phyloP scores from a whole-genome alignment of 1,284 basidiomycete species.

The Microbotryum violaceum region DNA sequence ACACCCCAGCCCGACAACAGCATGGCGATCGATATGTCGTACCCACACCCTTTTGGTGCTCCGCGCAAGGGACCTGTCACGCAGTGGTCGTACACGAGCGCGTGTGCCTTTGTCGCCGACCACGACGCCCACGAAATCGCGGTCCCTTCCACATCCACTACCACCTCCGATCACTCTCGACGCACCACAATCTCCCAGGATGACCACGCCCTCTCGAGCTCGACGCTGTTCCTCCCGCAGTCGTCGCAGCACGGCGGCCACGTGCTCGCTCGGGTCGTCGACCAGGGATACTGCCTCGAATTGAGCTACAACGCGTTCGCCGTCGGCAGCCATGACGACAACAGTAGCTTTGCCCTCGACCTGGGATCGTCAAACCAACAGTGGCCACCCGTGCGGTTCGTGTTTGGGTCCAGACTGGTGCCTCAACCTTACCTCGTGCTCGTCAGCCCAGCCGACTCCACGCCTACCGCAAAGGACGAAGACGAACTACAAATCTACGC shows the following conservation, averaged over 20 bases:
- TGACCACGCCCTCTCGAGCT: slow-evolving; percentile 22
- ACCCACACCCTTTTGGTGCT: no score
- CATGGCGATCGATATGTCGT: no score
- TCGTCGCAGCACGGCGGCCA: neutral
- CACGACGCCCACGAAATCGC: slow-evolving; percentile 8
- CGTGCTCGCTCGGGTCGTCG: slow-evolving; percentile 18
- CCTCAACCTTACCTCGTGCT: slow-evolving; percentile 12
- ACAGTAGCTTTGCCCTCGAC: neutral
- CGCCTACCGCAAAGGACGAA: neutral
- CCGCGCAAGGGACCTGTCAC: no score
- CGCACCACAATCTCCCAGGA: slow-evolving; percentile 5
- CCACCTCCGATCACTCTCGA: neutral
- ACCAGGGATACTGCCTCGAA: slow-evolving; percentile 25
- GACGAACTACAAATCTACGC: slow-evolving; percentile 57
- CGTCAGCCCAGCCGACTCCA: neutral
- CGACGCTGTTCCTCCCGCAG: slow-evolving; percentile 13
- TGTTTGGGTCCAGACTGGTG: slow-evolving; percentile 19
- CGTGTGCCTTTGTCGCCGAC: slow-evolving; percentile 17
- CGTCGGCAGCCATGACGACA: neutral
- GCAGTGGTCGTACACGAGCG: slow-evolving; percentile 7
- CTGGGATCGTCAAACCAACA: neutral
- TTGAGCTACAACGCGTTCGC: slow-evolving; percentile 16
- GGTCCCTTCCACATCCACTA: slow-evolving; percentile 2
- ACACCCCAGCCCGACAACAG: no score
- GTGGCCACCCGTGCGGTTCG: slow-evolving; percentile 21